phyloP scores from a whole-genome alignment of 495 filamentous ascomycete genomes.

The Aspergillus haitiensis region DNA sequence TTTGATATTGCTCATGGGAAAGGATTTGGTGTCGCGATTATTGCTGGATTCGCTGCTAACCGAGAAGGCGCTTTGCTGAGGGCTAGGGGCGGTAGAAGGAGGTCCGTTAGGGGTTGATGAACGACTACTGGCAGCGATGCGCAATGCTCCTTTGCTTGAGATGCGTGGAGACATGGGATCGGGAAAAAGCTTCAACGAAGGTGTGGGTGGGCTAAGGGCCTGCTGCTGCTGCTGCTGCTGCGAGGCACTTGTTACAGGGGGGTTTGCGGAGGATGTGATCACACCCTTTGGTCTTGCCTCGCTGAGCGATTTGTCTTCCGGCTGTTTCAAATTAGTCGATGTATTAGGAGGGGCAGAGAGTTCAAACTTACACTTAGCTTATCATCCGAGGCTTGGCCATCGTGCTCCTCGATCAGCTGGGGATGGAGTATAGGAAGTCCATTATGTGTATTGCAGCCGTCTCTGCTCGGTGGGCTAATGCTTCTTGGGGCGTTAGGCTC shows the following conservation, averaged over 20 bases:
- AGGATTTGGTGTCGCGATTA: conserved; percentile 3
- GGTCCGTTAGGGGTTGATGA: conserved; percentile 15
- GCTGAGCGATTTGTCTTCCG: neutral
- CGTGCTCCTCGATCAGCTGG: neutral
- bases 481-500: neutral
- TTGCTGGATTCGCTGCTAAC: conserved; percentile 8
- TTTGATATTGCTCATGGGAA: neutral
- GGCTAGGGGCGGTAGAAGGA: conserved; percentile 8
- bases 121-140: conserved; percentile 24
- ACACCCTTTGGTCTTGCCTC: neutral
- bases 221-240: conserved; percentile 14
- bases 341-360: neutral
- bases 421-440: neutral
- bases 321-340: conserved; percentile 6
- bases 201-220: conserved; percentile 20
- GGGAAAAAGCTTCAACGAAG: conserved; percentile 41
- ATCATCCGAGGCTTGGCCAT: neutral
- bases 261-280: neutral
- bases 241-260: conserved; percentile 12
- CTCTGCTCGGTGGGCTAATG: neutral
- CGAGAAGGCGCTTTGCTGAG: conserved; percentile 14
- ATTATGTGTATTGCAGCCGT: neutral
- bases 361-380: conserved; percentile 6
- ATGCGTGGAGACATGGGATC: conserved; percentile 37
- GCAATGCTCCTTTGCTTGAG: conserved; percentile 34